Percentiles rank a stretch among this genome's conserved stretches.
These are phyloP conservation scores for Plicaturopsis crispa DNA, from an alignment of 768 basidiomycete species.

Conservation along the genomic window DNA sequence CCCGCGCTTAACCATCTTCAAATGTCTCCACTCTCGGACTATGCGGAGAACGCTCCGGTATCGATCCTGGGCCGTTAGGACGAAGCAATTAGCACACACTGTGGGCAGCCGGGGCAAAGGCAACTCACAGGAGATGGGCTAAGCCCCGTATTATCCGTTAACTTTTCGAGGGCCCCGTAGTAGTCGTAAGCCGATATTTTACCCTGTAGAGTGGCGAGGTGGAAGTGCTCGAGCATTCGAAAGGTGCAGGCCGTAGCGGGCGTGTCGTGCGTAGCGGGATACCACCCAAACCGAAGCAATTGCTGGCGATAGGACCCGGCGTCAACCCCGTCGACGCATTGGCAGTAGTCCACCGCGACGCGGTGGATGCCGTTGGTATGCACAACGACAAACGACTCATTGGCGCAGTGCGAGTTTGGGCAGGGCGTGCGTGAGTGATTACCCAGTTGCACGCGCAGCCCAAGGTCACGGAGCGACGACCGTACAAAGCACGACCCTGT, in stretches of 20 bases:
- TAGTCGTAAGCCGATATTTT: constrained; percentile 10
- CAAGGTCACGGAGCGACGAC: not conserved
- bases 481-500: not conserved
- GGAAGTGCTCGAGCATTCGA: constrained; percentile 7
- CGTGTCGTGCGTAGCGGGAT: constrained; percentile 8
- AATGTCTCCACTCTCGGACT: constrained; percentile 14
- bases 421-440: not conserved
- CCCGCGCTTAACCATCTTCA: constrained; percentile 15
- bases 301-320: not conserved
- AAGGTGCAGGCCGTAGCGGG: constrained; percentile 12
- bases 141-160: constrained; percentile 7
- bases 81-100: not conserved
- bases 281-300: constrained; percentile 5
- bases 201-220: constrained; percentile 5
- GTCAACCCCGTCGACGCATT: constrained; percentile 2
- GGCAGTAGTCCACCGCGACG: constrained; percentile 7
- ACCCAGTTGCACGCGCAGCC: not conserved
- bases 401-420: not conserved
- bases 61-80: constrained; percentile 4
- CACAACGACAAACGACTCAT: constrained; percentile 2
- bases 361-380: constrained; percentile 10
- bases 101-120: not conserved
- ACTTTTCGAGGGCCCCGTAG: constrained; percentile 5
- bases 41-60: constrained; percentile 12
- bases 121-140: not conserved